Conservation (phyloP, 495 filamentous ascomycete species). For the Cryomyces minteri region DNA sequence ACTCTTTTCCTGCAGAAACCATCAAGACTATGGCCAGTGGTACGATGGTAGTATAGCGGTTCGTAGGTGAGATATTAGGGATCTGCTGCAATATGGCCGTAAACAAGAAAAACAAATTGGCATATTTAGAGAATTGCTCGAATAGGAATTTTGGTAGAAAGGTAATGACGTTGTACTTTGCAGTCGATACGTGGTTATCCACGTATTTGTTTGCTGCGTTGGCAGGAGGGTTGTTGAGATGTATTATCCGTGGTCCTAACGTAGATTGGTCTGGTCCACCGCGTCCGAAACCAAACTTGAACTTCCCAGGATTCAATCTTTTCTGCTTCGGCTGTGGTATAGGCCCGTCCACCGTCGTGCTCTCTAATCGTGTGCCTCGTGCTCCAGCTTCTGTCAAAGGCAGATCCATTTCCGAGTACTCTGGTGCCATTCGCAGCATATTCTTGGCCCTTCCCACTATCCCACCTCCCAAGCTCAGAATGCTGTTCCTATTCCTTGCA, state of each 20-base stretch:
- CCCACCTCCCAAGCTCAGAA: slow-evolving; percentile 70
- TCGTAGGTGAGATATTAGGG: slow-evolving; percentile 84
- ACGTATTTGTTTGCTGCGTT: slow-evolving; percentile 78
- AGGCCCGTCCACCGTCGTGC: slow-evolving; percentile 14
- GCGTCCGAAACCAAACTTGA: slow-evolving; percentile 90
- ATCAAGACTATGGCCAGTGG: slow-evolving; percentile 76
- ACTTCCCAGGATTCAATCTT: slow-evolving; percentile 48
- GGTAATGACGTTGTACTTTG: slow-evolving; percentile 93
- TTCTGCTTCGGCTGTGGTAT: slow-evolving; percentile 23
- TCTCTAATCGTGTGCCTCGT: slow-evolving; percentile 24
- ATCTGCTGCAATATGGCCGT: slow-evolving; percentile 93
- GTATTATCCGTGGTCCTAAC: slow-evolving; percentile 79
- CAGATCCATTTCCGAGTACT: slow-evolving; percentile 96
- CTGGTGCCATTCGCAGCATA: slow-evolving; percentile 77
- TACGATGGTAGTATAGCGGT: slow-evolving; percentile 87
- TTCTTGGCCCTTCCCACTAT: slow-evolving; percentile 72
- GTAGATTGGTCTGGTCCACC: slow-evolving; percentile 75
- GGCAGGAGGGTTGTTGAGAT: slow-evolving; percentile 92
- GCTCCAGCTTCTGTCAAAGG: slow-evolving; percentile 69
- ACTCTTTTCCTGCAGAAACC: slow-evolving; percentile 87
- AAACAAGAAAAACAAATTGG: slow-evolving; percentile 98
- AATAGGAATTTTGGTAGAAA: slow-evolving; percentile 96
- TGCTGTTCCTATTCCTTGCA: slow-evolving; percentile 64
- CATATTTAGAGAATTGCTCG: slow-evolving; percentile 98
- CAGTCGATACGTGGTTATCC: slow-evolving; percentile 91